Base-by-base conservation (phyloP, 495 filamentous ascomycete species). In the Penicillium angulare region DNA sequence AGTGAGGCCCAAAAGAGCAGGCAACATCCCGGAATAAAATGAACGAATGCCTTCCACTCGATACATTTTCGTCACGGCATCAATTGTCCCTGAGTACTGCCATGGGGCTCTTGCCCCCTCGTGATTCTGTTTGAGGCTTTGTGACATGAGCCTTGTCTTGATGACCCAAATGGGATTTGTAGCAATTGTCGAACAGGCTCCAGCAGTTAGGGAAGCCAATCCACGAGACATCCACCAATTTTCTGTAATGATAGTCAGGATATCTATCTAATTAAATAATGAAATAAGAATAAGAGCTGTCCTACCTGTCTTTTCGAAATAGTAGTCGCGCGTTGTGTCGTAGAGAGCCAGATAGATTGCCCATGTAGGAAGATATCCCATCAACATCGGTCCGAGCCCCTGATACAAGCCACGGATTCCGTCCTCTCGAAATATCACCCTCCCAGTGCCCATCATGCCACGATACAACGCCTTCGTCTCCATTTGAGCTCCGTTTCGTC, bases 141-240 rank as follows among this genome's bases (percentile, higher is more conserved):
- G 92, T 3, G 95, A 93, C 92, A 97, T 97, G 32, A 99, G 79
- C 52, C 93, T 81, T 26, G 93, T 99, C 66, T 99, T 99, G 71
- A 99, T 95, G 22, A 99, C 95, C 93, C 93, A 99, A 50, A 99
- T 99, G 0, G 93, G 93, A 68, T 99, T 99, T n/a, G 93, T 99
- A 47, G 81, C 88, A 53, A 97, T 81, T 3, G 95, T 97, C 47
- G 90, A 95, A 65, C 88, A 96, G 47, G 86, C 89, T 15, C 93
- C 93, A 26, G 90, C 93, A 31, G 88, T 83, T 52, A 99, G 79
- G 18, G 95, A 93, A 21, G 95, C 92, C 69, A 80, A 79, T 15
- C 82, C 75, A 57, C 84, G 78, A 45, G 80, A 76, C 29, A 86
- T 59, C 75, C 81, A 84, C 69, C 79, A 80, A 56, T 75, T 83